These are phyloP conservation scores for Chaetomium cochliodes DNA, from an alignment of 495 filamentous ascomycete genomes.

Conservation along the genomic window DNA sequence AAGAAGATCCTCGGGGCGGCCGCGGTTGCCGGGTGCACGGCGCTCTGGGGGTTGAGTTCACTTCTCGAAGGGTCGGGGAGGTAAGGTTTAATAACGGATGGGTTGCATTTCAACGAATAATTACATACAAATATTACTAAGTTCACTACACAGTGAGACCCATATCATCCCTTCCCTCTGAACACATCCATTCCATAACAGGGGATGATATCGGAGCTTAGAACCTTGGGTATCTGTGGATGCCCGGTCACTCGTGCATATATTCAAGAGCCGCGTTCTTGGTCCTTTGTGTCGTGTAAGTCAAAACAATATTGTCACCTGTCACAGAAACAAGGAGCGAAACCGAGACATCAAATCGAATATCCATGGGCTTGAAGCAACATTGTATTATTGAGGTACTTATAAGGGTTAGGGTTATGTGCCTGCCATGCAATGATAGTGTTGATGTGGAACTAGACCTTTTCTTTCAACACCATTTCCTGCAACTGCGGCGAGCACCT, in stretches of 20 bases:
- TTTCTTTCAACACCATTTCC: not conserved
- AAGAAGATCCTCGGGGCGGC: conserved; percentile 67
- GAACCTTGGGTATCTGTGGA: too few relatives aligned
- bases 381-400: too few relatives aligned
- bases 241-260: too few relatives aligned
- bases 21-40: conserved; percentile 62
- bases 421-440: not conserved
- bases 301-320: too few relatives aligned
- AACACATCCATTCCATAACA: too few relatives aligned
- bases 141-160: too few relatives aligned
- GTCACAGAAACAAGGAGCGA: not conserved
- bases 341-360: not conserved
- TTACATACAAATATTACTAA: too few relatives aligned
- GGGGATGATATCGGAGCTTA: too few relatives aligned
- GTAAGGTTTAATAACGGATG: not conserved
- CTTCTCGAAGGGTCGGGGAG: conserved; percentile 38
- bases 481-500: not conserved
- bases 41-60: conserved; percentile 66
- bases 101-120: not conserved
- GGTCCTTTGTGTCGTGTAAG: too few relatives aligned
- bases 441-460: conserved; percentile 6
- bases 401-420: conserved; percentile 8
- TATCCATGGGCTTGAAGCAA: too few relatives aligned
- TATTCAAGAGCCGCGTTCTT: too few relatives aligned
- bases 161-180: too few relatives aligned